These are phyloP conservation scores for Marchantia polymorpha DNA, from an alignment of 225 moss, liverwort and hornwort genomes.

Conservation along the genomic window DNA sequence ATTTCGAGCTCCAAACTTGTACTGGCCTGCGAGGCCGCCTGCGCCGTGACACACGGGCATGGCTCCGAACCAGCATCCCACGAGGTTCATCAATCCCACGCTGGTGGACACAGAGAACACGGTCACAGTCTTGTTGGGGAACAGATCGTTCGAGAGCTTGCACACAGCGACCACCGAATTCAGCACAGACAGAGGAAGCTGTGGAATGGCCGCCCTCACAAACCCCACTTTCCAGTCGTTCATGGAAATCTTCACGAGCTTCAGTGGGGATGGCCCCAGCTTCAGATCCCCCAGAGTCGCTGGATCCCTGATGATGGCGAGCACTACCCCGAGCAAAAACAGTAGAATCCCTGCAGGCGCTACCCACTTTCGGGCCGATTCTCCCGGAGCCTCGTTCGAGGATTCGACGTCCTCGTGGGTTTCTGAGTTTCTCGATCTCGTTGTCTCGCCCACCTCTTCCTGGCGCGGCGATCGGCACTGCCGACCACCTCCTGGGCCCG, in stretches of 20 bases:
- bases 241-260: conserved; percentile 40
- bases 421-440: background rate
- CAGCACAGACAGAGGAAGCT: conserved; percentile 74
- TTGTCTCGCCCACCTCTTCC: background rate
- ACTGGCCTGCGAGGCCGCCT: conserved; percentile 83
- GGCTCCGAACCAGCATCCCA: conserved; percentile 89
- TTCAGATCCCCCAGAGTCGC: conserved; percentile 38
- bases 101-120: conserved; percentile 50
- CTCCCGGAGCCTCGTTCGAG: background rate
- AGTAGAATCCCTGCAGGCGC: conserved; percentile 63
- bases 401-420: conserved; percentile 8
- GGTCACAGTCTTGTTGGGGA: conserved; percentile 55
- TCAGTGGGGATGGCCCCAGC: conserved; percentile 50
- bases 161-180: conserved; percentile 85
- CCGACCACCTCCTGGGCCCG: conserved; percentile 32
- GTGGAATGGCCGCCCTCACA: conserved; percentile 67
- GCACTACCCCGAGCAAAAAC: conserved; percentile 55
- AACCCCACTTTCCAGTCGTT: conserved; percentile 79
- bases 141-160: conserved; percentile 79
- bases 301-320: conserved; percentile 59
- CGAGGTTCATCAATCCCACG: conserved; percentile 80
- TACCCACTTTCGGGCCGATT: conserved; percentile 13
- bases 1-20: conserved; percentile 68
- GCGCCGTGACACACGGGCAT: conserved; percentile 89
- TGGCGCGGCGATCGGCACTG: conserved; percentile 15